phyloP scores from a whole-genome alignment of 2,329 filamentous ascomycete genomes.

The Penicillium sp. region DNA sequence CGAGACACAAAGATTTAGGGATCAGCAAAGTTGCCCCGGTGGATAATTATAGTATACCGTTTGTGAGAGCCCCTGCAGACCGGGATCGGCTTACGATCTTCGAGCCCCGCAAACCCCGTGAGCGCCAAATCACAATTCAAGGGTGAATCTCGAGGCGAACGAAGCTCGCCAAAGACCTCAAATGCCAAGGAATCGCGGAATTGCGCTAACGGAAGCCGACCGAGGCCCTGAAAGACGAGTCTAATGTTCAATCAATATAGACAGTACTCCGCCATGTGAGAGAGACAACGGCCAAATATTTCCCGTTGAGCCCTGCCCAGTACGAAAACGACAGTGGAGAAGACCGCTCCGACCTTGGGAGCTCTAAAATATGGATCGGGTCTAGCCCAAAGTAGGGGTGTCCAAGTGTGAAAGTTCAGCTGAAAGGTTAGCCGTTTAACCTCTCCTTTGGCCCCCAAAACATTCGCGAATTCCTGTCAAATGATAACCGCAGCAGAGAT shows the following conservation, averaged over 20 bases:
- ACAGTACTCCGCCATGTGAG: too few relatives aligned
- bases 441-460: conserved; percentile 2
- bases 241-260: too few relatives aligned
- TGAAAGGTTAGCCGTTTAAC: neutral
- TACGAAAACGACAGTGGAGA: neutral
- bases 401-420: neutral
- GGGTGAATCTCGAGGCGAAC: too few relatives aligned
- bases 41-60: neutral
- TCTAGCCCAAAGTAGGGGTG: neutral
- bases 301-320: neutral
- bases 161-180: neutral
- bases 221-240: neutral
- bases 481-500: neutral
- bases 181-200: neutral
- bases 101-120: neutral
- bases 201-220: neutral
- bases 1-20: neutral
- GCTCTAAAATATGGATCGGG: conserved; percentile 1
- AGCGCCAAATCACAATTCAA: too few relatives aligned
- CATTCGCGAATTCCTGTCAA: neutral
- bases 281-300: too few relatives aligned
- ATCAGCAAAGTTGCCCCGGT: neutral
- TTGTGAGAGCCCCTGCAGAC: neutral
- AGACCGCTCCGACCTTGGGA: too few relatives aligned
- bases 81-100: neutral